Conservation (phyloP, 2,329 filamentous ascomycete species). For the Nigrospora oryzae region DNA sequence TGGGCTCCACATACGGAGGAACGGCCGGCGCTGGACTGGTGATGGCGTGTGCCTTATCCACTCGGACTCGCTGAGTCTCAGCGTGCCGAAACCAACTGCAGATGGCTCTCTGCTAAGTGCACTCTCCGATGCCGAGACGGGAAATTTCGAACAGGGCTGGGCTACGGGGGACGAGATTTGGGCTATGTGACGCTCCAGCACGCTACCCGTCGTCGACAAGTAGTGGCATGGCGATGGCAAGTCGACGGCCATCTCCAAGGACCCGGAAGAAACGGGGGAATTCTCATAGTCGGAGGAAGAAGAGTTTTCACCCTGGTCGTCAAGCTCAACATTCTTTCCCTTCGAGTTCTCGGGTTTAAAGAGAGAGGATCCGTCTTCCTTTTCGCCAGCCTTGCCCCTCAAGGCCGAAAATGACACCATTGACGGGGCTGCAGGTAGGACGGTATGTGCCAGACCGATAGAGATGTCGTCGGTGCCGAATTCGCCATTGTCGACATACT, state of each 20-base stretch:
- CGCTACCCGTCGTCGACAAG: constrained; percentile 19
- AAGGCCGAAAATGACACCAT: constrained; percentile 11
- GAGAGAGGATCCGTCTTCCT: too few relatives aligned
- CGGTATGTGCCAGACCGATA: constrained; percentile 15
- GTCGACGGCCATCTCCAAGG: too few relatives aligned
- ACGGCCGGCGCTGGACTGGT: constrained; percentile 8
- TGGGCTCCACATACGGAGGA: constrained; percentile 12
- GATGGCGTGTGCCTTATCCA: constrained; percentile 21
- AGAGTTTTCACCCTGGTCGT: constrained; percentile 8
- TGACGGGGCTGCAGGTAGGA: constrained; percentile 16
- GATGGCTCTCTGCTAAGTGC: constrained; percentile 1
- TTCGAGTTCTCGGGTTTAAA: too few relatives aligned
- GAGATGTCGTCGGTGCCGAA: constrained; percentile 20
- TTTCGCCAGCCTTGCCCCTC: too few relatives aligned
- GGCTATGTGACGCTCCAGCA: constrained; percentile 18
- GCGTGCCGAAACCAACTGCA: constrained; percentile 3
- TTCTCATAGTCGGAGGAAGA: constrained; percentile 20
- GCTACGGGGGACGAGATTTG: constrained; percentile 14
- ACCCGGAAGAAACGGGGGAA: constrained; percentile 14
- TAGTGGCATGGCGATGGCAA: constrained; percentile 6
- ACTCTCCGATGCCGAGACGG: constrained; percentile 5
- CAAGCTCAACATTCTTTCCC: constrained; percentile 6
- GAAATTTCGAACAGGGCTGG: constrained; percentile 9
- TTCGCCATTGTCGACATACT: constrained; percentile 21
- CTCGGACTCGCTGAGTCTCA: constrained; percentile 18